A percentile compares a stretch with the other conserved stretches of the same genome.
Evolutionary conservation across 2,329 filamentous ascomycete genomes (phyloP).

Genomic region (Scedosporium minutisporum): DNA sequence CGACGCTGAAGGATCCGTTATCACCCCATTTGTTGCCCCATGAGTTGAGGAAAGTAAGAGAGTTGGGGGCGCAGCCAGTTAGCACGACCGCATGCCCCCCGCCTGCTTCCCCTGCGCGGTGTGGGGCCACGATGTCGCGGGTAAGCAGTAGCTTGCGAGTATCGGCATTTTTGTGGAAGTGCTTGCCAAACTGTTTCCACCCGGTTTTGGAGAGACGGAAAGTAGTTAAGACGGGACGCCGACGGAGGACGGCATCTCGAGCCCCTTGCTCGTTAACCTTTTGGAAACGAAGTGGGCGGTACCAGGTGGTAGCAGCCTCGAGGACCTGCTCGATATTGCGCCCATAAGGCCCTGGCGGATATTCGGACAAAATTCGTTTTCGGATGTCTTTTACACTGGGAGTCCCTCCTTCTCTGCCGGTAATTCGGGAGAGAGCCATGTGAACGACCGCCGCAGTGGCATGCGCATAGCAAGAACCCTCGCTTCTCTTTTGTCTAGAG

Average conservation of each 20-base stretch:
- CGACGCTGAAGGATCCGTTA: constrained; percentile 3
- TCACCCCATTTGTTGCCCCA: background rate
- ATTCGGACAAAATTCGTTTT: background rate
- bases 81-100: background rate
- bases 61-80: background rate
- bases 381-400: background rate
- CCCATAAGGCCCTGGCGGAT: background rate
- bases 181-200: background rate
- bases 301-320: background rate
- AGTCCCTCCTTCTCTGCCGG: background rate
- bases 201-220: background rate
- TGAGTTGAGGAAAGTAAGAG: background rate
- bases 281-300: background rate
- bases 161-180: background rate
- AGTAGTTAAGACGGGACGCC: background rate
- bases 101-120: background rate
- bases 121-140: background rate
- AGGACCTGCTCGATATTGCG: background rate
- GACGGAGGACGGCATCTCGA: background rate
- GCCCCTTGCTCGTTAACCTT: background rate
- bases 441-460: background rate
- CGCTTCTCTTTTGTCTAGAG: background rate
- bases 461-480: background rate
- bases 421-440: background rate
- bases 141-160: background rate